A percentile compares a stretch with the other conserved stretches of the same genome.
phyloP scores from a whole-genome alignment of 2,329 filamentous ascomycete genomes.

The Apiospora malaysiana region DNA sequence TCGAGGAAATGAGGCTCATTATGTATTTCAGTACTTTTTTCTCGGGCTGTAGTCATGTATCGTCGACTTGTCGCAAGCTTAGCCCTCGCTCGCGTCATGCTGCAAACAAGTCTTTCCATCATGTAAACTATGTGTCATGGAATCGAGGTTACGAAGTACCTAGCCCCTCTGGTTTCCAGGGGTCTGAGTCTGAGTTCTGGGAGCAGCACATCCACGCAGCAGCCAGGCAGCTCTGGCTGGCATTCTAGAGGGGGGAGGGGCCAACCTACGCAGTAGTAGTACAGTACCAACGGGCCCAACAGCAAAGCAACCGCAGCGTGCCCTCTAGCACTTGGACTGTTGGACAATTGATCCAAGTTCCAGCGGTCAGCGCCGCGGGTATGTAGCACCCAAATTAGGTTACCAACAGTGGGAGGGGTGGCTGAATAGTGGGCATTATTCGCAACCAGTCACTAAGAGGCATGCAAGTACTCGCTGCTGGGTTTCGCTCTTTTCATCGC shows the following conservation, averaged over 20 bases:
- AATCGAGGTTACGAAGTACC: conserved; percentile 20
- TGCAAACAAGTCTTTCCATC: conserved; percentile 31
- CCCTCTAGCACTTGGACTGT: not conserved
- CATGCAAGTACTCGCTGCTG: too few species aligned
- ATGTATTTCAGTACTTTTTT: conserved; percentile 7
- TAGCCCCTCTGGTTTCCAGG: conserved; percentile 20
- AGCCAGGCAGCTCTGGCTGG: not conserved
- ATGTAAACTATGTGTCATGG: conserved; percentile 36
- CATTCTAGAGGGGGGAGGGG: not conserved
- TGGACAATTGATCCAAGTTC: not conserved
- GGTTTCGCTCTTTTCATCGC: not conserved
- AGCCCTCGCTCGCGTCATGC: conserved; percentile 29
- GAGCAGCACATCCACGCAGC: too few species aligned
- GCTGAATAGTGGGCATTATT: conserved; percentile 2
- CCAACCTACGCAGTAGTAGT: too few species aligned
- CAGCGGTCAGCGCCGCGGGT: conserved; percentile 13
- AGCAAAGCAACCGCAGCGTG: conserved; percentile 6
- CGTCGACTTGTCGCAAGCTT: conserved; percentile 22
- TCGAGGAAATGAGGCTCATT: conserved; percentile 11
- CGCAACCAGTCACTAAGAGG: not conserved
- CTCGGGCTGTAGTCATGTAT: conserved; percentile 14
- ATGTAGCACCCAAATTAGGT: conserved; percentile 9
- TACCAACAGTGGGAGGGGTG: conserved; percentile 16
- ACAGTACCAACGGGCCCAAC: not conserved
- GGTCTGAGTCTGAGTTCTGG: not conserved